Percentiles rank a stretch among this genome's conserved stretches.
Evolutionary conservation across 1,284 basidiomycete genomes (phyloP).

Genomic region (Somion occarium): DNA sequence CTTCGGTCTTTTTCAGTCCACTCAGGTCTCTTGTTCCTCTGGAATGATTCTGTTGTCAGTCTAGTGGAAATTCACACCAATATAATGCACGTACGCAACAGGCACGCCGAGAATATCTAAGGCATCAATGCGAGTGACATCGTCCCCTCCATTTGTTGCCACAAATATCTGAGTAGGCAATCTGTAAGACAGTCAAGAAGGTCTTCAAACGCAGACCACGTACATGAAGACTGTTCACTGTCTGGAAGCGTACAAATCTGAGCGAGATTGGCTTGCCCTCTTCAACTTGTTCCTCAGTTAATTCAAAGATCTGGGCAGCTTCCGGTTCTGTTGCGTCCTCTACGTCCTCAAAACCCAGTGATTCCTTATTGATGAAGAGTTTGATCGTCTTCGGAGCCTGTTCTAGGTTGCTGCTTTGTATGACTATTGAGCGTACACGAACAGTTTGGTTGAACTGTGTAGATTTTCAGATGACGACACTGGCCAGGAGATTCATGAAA

Average conservation of each 20-base stretch:
- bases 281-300: slow-evolving; percentile 46
- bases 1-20: slow-evolving; percentile 37
- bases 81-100: slow-evolving; percentile 51
- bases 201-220: slow-evolving; percentile 23
- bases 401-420: slow-evolving; percentile 44
- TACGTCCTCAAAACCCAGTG: slow-evolving; percentile 67
- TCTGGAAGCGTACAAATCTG: slow-evolving; percentile 77
- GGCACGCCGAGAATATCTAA: slow-evolving; percentile 70
- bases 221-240: slow-evolving; percentile 68
- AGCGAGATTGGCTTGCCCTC: slow-evolving; percentile 58
- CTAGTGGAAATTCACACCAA: background rate
- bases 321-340: slow-evolving; percentile 44
- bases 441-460: slow-evolving; percentile 79
- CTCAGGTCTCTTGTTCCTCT: slow-evolving; percentile 47
- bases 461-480: background rate
- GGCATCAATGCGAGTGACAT: slow-evolving; percentile 74
- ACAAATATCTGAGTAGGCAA: slow-evolving; percentile 64
- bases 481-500: slow-evolving; percentile 11
- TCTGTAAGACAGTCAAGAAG: background rate
- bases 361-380: slow-evolving; percentile 61
- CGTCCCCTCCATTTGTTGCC: slow-evolving; percentile 66
- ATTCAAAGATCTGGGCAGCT: slow-evolving; percentile 51
- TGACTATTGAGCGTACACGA: slow-evolving; percentile 64
- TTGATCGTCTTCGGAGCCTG: slow-evolving; percentile 67
- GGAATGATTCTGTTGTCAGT: too few species aligned